These are phyloP conservation scores for Phytophthora cryptogea DNA, from an alignment of 352 stramenopile species.

Conservation along the genomic window DNA sequence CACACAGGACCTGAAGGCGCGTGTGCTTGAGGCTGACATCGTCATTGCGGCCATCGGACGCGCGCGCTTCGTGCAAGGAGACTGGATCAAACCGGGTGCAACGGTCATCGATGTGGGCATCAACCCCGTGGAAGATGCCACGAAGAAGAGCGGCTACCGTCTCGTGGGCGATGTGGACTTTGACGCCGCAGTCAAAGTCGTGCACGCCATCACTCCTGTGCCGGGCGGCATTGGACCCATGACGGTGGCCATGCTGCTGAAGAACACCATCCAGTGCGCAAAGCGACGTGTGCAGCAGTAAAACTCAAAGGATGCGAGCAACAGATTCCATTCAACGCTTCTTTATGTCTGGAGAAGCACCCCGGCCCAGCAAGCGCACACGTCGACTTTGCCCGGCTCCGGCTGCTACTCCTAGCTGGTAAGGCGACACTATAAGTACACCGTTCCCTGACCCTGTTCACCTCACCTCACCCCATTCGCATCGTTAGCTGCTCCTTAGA, in stretches of 20 bases:
- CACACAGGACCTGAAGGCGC: slow-evolving; percentile 86
- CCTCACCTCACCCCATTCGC: neutral
- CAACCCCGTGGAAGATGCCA: slow-evolving; percentile 93
- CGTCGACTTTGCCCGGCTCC: slow-evolving; percentile 12
- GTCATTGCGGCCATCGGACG: slow-evolving; percentile 96
- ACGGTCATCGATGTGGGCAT: slow-evolving; percentile 99
- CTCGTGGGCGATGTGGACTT: slow-evolving; percentile 98
- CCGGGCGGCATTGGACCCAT: slow-evolving; percentile 97
- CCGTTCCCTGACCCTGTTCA: slow-evolving; percentile 17
- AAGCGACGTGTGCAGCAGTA: slow-evolving; percentile 24
- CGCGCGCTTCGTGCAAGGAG: slow-evolving; percentile 91
- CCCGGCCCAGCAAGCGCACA: slow-evolving; percentile 14
- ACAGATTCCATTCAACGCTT: neutral
- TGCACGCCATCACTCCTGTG: slow-evolving; percentile 96
- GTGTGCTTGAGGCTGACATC: slow-evolving; percentile 93
- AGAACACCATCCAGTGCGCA: slow-evolving; percentile 78
- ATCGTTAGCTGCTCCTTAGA: neutral
- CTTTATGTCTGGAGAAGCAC: slow-evolving; percentile 18
- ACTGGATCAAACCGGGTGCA: slow-evolving; percentile 97
- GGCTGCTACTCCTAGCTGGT: slow-evolving; percentile 32
- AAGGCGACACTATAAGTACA: slow-evolving; percentile 32
- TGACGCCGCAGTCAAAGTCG: slow-evolving; percentile 79
- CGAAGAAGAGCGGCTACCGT: slow-evolving; percentile 85
- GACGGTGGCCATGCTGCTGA: slow-evolving; percentile 95
- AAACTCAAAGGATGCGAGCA: slow-evolving; percentile 1